Conservation (phyloP, 345 rosid genomes). For the Gossypium australe region DNA sequence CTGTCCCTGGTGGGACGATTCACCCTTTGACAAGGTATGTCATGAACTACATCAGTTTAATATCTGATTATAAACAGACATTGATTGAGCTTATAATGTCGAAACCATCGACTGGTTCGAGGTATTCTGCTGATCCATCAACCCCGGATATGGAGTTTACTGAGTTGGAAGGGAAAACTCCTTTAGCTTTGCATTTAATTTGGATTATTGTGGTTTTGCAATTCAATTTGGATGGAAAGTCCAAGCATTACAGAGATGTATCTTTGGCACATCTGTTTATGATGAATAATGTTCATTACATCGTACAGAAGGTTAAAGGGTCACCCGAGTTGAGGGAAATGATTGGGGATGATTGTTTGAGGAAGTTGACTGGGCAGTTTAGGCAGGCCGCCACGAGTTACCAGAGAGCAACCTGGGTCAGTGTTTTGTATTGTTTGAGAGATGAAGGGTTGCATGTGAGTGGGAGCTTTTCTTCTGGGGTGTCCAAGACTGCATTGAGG, state of each 20-base stretch:
- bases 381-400: constrained; percentile 74
- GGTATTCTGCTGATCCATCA: constrained; percentile 62
- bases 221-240: constrained; percentile 82
- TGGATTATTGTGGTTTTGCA: constrained; percentile 85
- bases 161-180: constrained; percentile 62
- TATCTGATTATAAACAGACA: constrained; percentile 83
- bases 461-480: constrained; percentile 85
- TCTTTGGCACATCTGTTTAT: constrained; percentile 69
- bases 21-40: constrained; percentile 96
- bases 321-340: constrained; percentile 77
- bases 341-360: constrained; percentile 81
- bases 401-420: constrained; percentile 88
- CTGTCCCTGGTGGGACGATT: constrained; percentile 88
- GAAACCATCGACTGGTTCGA: constrained; percentile 66
- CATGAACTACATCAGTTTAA: constrained; percentile 89
- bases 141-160: constrained; percentile 78
- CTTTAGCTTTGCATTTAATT: constrained; percentile 77
- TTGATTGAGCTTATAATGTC: constrained; percentile 75
- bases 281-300: constrained; percentile 92
- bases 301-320: constrained; percentile 77
- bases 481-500: constrained; percentile 69
- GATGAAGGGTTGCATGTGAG: constrained; percentile 86
- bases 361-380: constrained; percentile 65
- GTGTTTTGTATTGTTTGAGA: constrained; percentile 69
- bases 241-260: constrained; percentile 69